Base-by-base conservation (phyloP, 192 early-diverging fungal genomes). In the Pilaira anomala region DNA sequence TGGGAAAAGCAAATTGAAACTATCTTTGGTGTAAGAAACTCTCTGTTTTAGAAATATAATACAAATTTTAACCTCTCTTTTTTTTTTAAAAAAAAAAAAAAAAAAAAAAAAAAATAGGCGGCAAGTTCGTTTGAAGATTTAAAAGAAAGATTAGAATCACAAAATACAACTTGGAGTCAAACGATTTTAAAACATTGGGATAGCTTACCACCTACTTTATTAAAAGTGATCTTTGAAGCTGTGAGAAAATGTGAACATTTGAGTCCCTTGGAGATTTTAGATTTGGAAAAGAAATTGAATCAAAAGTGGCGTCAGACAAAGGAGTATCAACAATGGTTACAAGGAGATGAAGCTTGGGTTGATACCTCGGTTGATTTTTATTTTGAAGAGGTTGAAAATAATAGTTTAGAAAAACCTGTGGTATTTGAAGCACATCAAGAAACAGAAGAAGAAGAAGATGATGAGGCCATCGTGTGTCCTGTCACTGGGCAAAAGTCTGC, bases 1-100 rank as follows among this genome's bases (percentile, higher is more conserved):
- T 82, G 80, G 80, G 54, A 69, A 44, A 60, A 70, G 7, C 69
- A 78, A 42, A 79, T 81, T 41, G 39, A 79, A 28, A 58, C 73
- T 39, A 66, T 73, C 19, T 79, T 79, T 77, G 73, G 66, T 7
- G 79, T 73, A 71, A 57, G 63, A 40, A 8, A 12, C 39, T 8
- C 12, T 5, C 2, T 19, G 13, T 41, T 33, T 39, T 2, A 1
- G 11, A 19, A 21, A 62, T 40, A 21, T 18, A n/a, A n/a, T n/a
- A n/a, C n/a, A n/a, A n/a, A n/a, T n/a, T n/a, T n/a, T n/a, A n/a
- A 39, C 2, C 21, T 53, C 18, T n/a, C n/a, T 57, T 24, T 24
- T 21, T 25, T 48, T 52, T 22, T 14, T 48, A 11, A 24, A 36
- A 12, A 22, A 25, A 16, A 26, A 65, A 11, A 25, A 36, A 25